Evolutionary conservation across 306 rosid genomes (phyloP), one percentile per base, ranked within the genome.

Genomic region (Macrotyloma uniflorum): DNA sequence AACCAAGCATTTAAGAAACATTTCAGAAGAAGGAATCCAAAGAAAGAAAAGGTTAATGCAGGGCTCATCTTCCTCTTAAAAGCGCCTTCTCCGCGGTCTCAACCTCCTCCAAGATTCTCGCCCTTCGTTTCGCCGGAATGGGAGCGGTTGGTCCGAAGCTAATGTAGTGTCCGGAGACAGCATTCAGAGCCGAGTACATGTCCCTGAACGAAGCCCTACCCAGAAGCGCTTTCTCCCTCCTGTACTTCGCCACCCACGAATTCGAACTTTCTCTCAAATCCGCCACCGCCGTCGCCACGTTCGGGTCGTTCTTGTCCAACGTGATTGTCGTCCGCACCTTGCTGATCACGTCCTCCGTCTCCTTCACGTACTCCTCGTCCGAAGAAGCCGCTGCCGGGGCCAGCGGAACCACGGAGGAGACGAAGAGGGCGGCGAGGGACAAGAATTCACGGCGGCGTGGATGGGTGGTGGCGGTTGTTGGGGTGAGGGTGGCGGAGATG

Each of bases 101-200:
- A 13, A 96, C 80, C 85, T 96, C 99, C 72, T 96, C 99, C 86
- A 96, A 86, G 40, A 96, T 93, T 79, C 99, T 88, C 0, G 89
- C 88, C 80, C 66, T 91, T 43, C 99, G 79, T 85, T 96, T 93
- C 0, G 94, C 93, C 19, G 99, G 99, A 57, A 96, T 88, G 30
- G 97, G 99, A 51, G 99, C 93, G 1, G 97, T 89, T 5, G 99
- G 97, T 12, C 99, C 99, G 47, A 93, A 96, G 70, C 99, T 91
- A 55, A 96, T 88, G 65, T 96, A 96, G 72, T 96, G 99, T 0
- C 99, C 98, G 0, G 99, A 96, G 26, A 96, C 96, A 0, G 99
- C 99, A 71, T 93, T 96, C 45, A 96, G 74, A 0, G 98, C 99
- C 2, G 98, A 96, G 75, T 96, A 96, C 14, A 96, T 89, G 77